Evolutionary conservation across 768 basidiomycete genomes (phyloP), one percentile per base, ranked within the genome.

Genomic region (Lactarius sp.): DNA sequence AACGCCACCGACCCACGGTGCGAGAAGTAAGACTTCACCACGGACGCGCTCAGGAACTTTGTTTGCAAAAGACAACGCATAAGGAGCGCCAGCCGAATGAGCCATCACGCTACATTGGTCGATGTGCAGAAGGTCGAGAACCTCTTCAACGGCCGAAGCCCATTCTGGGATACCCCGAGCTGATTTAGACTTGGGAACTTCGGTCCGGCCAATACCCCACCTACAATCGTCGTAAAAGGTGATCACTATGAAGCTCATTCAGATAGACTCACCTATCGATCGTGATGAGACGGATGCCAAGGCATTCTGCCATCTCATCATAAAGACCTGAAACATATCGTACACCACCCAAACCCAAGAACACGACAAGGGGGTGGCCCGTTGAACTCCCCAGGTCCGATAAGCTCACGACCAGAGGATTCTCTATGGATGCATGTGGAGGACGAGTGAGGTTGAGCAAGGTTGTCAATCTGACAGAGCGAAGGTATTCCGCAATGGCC

Each of bases 11-110:
- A 98, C 93, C 97, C 97, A 99, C 20, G 96, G 96, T 0, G 96
- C 94, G 27, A 99, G 78, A 36, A 99, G 75, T 71, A 93, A 92
- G 13, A 98, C 76, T 61, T 91, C 86, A 22, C 96, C 96, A 50
- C 81, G 79, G 58, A 98, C 83, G 34, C 92, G 86, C 22, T 85
- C 80, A 2, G 85, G 85, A 34, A 85, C 77, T 62, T 83, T 85
- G 71, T 90, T 87, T 34, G 91, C 90, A 59, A 91, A 89, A 0
- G 94, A 94, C 53, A 97, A 76, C 0, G 95, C 94, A 73, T 96
- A 98, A 0, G 96, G 96, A 12, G 92, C 89, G 20, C 96, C 96
- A 10, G 96, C 96, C 20, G 92, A 94, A 75, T 98, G 96, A 6
- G 94, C 96, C 82, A 98, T 85, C 42, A 99, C 79, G 70, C 92